These are phyloP conservation scores for Phytophthora ohioensis DNA, from an alignment of 352 stramenopile genomes.

Conservation along the genomic window DNA sequence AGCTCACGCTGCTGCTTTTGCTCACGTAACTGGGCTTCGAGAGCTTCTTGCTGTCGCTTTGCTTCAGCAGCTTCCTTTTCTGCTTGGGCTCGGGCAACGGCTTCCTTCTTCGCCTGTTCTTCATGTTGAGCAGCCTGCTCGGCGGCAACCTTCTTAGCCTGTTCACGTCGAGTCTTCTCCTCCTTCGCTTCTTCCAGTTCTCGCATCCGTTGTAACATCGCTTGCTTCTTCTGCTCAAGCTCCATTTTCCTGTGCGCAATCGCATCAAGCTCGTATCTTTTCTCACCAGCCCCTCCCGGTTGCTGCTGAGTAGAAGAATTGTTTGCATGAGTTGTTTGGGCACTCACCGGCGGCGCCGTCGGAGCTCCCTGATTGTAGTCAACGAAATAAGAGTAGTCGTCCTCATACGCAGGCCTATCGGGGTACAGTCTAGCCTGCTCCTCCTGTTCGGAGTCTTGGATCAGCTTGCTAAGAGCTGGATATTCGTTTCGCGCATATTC, in stretches of 20 bases:
- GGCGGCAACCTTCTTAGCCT: constrained; percentile 46
- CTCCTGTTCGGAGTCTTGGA: constrained; percentile 65
- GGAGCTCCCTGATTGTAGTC: constrained; percentile 47
- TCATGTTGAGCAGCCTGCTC: constrained; percentile 39
- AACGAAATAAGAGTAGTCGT: constrained; percentile 80
- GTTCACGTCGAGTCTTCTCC: constrained; percentile 52
- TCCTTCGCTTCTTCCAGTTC: constrained; percentile 60
- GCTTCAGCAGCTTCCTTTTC: constrained; percentile 48
- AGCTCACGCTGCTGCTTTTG: constrained; percentile 55
- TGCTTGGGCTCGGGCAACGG: constrained; percentile 37
- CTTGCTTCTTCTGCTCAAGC: constrained; percentile 65
- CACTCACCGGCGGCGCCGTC: constrained; percentile 1
- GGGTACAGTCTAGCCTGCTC: constrained; percentile 78
- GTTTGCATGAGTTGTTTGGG: not conserved
- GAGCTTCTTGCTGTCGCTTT: constrained; percentile 43
- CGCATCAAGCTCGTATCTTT: constrained; percentile 55
- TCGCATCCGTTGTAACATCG: constrained; percentile 60
- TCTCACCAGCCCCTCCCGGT: constrained; percentile 28
- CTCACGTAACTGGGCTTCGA: constrained; percentile 44
- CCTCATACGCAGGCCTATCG: constrained; percentile 58
- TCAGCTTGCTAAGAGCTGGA: constrained; percentile 73
- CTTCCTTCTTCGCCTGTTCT: constrained; percentile 32
- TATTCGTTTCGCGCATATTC: constrained; percentile 82
- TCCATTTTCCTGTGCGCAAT: constrained; percentile 68
- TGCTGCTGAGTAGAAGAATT: constrained; percentile 14